Conservation (phyloP, 805 yeast genomes). For the Candida taoyuanica region DNA sequence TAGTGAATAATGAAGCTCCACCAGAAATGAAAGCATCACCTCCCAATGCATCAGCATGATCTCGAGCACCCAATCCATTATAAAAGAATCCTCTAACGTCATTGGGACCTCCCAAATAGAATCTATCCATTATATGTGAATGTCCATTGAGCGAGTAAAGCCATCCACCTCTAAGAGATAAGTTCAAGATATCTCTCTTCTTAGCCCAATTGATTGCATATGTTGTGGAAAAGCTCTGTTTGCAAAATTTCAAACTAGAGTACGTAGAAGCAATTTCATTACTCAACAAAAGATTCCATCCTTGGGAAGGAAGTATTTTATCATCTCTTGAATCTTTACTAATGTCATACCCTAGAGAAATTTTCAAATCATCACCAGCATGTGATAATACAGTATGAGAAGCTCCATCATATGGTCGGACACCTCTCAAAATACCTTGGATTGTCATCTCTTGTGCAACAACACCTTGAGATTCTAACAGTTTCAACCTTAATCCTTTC, state of each 20-base stretch:
- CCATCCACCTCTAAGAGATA: conserved; percentile 51
- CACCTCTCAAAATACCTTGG: conserved; percentile 42
- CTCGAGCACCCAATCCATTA: conserved; percentile 64
- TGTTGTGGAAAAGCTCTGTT: conserved; percentile 32
- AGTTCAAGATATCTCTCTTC: conserved; percentile 43
- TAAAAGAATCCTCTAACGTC: conserved; percentile 66
- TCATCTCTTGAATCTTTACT: conserved; percentile 38
- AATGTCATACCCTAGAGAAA: conserved; percentile 42
- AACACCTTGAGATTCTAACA: conserved; percentile 19
- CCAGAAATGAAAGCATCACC: conserved; percentile 57
- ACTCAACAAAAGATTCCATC: conserved; percentile 34
- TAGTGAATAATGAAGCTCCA: conserved; percentile 55
- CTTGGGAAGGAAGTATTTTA: conserved; percentile 40
- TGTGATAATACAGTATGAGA: conserved; percentile 51
- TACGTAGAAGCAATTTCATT: conserved; percentile 38
- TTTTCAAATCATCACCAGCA: conserved; percentile 61
- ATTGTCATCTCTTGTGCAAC: conserved; percentile 46
- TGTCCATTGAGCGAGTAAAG: conserved; percentile 37
- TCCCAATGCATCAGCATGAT: conserved; percentile 53
- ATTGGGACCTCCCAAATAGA: conserved; percentile 76
- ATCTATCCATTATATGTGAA: conserved; percentile 68
- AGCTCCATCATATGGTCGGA: conserved; percentile 17
- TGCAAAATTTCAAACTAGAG: conserved; percentile 30
- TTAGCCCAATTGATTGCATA: conserved; percentile 26
- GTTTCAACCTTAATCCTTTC: conserved; percentile 38